Evolutionary conservation across 768 basidiomycete species (phyloP).

Genomic region (Rhodotorula diobovata): DNA sequence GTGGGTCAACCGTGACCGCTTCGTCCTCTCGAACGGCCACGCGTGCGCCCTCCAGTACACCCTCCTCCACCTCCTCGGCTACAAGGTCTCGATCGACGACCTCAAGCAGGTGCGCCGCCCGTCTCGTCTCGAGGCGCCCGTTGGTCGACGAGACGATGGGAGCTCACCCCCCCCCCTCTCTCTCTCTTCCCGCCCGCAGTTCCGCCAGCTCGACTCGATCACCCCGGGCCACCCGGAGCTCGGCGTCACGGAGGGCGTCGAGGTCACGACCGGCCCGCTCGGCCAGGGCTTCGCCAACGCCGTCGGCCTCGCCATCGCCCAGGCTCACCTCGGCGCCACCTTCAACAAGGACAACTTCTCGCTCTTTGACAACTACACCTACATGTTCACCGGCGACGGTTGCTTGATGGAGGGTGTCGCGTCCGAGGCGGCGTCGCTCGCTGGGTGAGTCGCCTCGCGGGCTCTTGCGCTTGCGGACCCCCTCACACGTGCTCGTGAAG

Average conservation of each 20-base stretch:
- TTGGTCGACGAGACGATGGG: no score
- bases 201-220: slow-evolving; percentile 83
- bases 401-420: slow-evolving; percentile 96
- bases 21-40: slow-evolving; percentile 91
- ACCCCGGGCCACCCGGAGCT: slow-evolving; percentile 91
- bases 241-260: slow-evolving; percentile 62
- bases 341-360: slow-evolving; percentile 83
- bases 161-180: neutral
- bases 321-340: slow-evolving; percentile 80
- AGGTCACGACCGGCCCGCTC: slow-evolving; percentile 89
- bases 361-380: slow-evolving; percentile 49
- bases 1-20: slow-evolving; percentile 96
- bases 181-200: slow-evolving; percentile 45
- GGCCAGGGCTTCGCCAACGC: slow-evolving; percentile 85
- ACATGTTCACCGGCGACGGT: slow-evolving; percentile 89
- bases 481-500: neutral
- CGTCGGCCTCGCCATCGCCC: slow-evolving; percentile 88
- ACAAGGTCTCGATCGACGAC: slow-evolving; percentile 86
- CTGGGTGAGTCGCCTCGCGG: slow-evolving; percentile 53
- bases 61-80: slow-evolving; percentile 82
- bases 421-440: slow-evolving; percentile 84
- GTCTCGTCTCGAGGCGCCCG: no score
- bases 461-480: neutral
- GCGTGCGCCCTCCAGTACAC: slow-evolving; percentile 89
- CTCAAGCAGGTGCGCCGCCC: slow-evolving; percentile 58